A percentile compares a stretch with the other conserved stretches of the same genome.
Evolutionary conservation across 768 basidiomycete species (phyloP).

Genomic region (Dentipellis fragilis): DNA sequence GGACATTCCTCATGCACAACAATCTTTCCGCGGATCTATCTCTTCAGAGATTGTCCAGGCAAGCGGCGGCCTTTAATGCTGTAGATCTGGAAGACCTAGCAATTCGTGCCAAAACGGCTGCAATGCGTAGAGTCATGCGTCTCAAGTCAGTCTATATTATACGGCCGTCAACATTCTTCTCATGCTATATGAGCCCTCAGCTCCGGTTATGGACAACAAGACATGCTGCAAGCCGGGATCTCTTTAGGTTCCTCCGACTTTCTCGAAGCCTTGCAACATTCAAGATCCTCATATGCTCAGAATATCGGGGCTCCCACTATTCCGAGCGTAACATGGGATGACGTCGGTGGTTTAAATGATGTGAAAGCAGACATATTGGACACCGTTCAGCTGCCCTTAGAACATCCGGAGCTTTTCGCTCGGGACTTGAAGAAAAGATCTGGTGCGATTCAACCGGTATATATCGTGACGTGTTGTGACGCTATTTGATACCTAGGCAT

Average conservation of each 20-base stretch:
- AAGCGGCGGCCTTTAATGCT: conserved; percentile 87
- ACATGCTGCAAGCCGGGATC: conserved; percentile 29
- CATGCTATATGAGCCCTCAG: background rate
- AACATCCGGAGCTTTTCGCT: conserved; percentile 83
- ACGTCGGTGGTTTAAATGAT: conserved; percentile 82
- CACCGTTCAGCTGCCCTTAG: conserved; percentile 87
- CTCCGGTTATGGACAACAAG: conserved; percentile 2
- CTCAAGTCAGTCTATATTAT: background rate
- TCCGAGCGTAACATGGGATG: conserved; percentile 93
- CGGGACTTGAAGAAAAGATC: conserved; percentile 93
- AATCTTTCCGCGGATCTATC: conserved; percentile 69
- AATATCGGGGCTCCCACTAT: conserved; percentile 97
- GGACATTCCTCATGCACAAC: conserved; percentile 28
- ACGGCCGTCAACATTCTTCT: background rate
- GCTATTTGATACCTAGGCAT: conserved; percentile 44
- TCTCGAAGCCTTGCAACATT: conserved; percentile 56
- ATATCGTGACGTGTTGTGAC: background rate
- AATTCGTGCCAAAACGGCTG: conserved; percentile 40
- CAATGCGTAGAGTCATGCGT: conserved; percentile 37
- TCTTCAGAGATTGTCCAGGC: conserved; percentile 58
- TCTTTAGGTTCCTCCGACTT: conserved; percentile 56
- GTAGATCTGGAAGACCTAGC: conserved; percentile 71
- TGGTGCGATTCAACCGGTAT: conserved; percentile 35
- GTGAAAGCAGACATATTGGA: conserved; percentile 93
- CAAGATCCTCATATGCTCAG: conserved; percentile 74